Evolutionary conservation across 805 yeast genomes (phyloP), one percentile per base, ranked within the genome.

Genomic region (Lipomyces sp.): DNA sequence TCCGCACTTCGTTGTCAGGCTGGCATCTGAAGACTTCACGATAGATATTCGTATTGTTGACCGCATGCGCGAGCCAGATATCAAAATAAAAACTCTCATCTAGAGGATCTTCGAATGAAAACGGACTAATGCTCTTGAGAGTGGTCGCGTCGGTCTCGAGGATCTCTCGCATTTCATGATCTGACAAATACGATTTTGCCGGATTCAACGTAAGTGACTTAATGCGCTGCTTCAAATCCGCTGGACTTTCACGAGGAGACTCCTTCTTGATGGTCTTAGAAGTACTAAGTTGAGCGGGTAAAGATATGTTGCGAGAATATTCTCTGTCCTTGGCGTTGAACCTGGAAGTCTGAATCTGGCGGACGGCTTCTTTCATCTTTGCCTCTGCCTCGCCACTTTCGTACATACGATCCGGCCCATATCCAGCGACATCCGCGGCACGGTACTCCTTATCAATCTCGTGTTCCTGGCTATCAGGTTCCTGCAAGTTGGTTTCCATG

Each of bases 21-120:
- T 96, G 99, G 69, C 91, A 87, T 70, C 93, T 93, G 83, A 95
- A 95, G 0, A 95, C 90, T 76, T 89, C 81, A 67, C 97, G 83
- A 79, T 85, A 95, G 1, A 96, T 80, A 66, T 85, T 82, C 0
- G 98, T 92, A 74, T 95, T 95, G 73, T 93, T 83, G 62, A 89
- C 80, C 0, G 99, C 98, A 73, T 85, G 86, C 4, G 88, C 88
- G 75, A 83, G 85, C 97, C 97, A 94, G 6, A 88, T 76, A 72
- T 92, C 97, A 72, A 90, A 93, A 73, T 86, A 91, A 75, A 95
- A 95, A 1, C 85, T 85, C n/a, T 85, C 89, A 66, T 84, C 86
- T 58, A 95, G 76, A 0, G 99, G 99, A 78, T 95, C 99, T 64
- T 85, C 88, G 76, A 95, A 92, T 1, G 86, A 81, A 77, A 90